phyloP scores from a whole-genome alignment of 345 rosid species.

The Gossypium longicalyx region DNA sequence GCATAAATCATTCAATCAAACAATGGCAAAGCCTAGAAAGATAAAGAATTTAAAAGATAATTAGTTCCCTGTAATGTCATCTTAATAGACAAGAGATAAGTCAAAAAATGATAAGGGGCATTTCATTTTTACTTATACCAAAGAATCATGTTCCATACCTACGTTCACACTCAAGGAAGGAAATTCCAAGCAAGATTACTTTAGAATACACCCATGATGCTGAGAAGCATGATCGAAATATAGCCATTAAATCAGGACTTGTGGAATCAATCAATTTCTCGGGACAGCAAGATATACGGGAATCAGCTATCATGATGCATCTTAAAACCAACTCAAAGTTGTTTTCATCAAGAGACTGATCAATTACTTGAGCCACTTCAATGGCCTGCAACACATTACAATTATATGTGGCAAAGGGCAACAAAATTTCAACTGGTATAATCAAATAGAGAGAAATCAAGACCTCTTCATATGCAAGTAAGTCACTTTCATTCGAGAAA shows the following conservation, averaged over 20 bases:
- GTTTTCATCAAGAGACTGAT: slow-evolving; percentile 69
- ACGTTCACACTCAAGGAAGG: slow-evolving; percentile 71
- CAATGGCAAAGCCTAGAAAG: not conserved
- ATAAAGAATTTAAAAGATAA: not conserved
- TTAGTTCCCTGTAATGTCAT: not conserved
- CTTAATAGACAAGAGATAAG: not conserved
- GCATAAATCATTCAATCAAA: slow-evolving; percentile 4
- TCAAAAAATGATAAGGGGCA: not conserved
- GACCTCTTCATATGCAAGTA: slow-evolving; percentile 95
- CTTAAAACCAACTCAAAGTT: slow-evolving; percentile 43
- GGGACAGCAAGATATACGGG: slow-evolving; percentile 34
- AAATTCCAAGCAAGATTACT: slow-evolving; percentile 72
- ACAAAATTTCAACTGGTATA: not conserved
- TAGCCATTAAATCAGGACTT: slow-evolving; percentile 24
- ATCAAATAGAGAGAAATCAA: slow-evolving; percentile 21
- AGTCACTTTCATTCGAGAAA: slow-evolving; percentile 40
- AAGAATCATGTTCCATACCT: slow-evolving; percentile 46
- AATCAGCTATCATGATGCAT: slow-evolving; percentile 64
- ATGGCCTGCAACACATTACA: slow-evolving; percentile 54
- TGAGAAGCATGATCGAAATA: slow-evolving; percentile 48
- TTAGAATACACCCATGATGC: slow-evolving; percentile 84
- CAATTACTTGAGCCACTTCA: slow-evolving; percentile 89
- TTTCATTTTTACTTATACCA: not conserved
- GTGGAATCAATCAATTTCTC: slow-evolving; percentile 24
- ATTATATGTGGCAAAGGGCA: slow-evolving; percentile 14